Conservation (phyloP, 1,284 basidiomycete species). For the Tilletiopsis washingtonensis region DNA sequence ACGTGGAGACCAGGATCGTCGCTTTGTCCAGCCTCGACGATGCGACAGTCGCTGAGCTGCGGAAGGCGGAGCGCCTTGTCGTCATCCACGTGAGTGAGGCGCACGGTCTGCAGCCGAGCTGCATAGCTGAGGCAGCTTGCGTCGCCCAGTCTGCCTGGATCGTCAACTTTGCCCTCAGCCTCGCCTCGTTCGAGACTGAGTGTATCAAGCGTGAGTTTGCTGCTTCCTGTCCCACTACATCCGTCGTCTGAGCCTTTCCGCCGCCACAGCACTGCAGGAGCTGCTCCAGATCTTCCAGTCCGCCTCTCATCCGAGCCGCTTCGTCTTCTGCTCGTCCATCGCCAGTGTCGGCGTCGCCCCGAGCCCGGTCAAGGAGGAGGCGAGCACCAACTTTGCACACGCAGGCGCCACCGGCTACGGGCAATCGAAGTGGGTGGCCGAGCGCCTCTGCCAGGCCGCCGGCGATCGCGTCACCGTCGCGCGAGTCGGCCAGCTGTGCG, state of each 20-base stretch:
- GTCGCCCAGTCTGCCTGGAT: slow-evolving; percentile 32
- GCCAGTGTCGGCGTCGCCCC: slow-evolving; percentile 44
- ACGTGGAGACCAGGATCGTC: neutral
- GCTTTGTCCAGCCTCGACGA: neutral
- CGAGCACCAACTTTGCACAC: slow-evolving; percentile 48
- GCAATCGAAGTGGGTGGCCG: slow-evolving; percentile 58
- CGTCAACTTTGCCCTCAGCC: slow-evolving; percentile 29
- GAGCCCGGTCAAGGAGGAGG: slow-evolving; percentile 48
- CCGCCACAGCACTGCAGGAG: slow-evolving; percentile 44
- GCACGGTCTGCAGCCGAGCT: neutral
- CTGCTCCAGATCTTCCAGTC: slow-evolving; percentile 54
- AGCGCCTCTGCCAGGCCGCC: slow-evolving; percentile 54
- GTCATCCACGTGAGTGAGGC: slow-evolving; percentile 2
- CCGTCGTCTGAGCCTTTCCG: slow-evolving; percentile 8
- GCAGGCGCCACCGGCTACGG: slow-evolving; percentile 56
- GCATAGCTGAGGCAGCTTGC: neutral
- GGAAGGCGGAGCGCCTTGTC: neutral
- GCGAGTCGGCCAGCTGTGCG: slow-evolving; percentile 54
- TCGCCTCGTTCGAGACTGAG: slow-evolving; percentile 20
- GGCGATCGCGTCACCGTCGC: slow-evolving; percentile 12
- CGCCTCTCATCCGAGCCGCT: slow-evolving; percentile 49
- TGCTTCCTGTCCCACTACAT: neutral
- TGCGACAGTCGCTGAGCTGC: neutral
- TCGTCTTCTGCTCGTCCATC: slow-evolving; percentile 58
- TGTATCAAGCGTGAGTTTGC: slow-evolving; percentile 12